phyloP scores from a whole-genome alignment of 73 alveolate species.

The Paramecium octaurelia region DNA sequence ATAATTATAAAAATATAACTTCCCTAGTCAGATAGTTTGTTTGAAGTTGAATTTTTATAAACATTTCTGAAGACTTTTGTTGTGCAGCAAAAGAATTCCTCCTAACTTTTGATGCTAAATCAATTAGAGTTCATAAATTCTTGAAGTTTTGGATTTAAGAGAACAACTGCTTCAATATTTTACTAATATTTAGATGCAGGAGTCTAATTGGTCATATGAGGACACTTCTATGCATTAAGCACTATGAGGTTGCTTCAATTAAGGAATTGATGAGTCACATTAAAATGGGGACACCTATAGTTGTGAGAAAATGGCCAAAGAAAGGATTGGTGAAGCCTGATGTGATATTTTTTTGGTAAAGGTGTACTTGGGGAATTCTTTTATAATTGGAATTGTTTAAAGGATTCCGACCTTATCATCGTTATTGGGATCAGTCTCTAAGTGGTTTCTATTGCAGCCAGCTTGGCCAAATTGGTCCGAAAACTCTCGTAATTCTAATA shows the following conservation, averaged over 20 bases:
- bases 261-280: constrained; percentile 51
- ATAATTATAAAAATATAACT: constrained; percentile 58
- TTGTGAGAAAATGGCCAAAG: neutral
- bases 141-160: constrained; percentile 28
- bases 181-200: constrained; percentile 81
- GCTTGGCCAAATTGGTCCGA: neutral
- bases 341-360: constrained; percentile 74
- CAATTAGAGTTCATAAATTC: constrained; percentile 65
- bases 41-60: constrained; percentile 73
- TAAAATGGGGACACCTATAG: constrained; percentile 37
- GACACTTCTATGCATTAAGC: constrained; percentile 44
- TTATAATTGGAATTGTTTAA: neutral
- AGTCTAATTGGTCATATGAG: constrained; percentile 70
- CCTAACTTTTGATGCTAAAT: constrained; percentile 55
- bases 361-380: constrained; percentile 61
- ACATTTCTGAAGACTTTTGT: constrained; percentile 77
- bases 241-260: constrained; percentile 31
- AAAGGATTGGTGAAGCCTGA: constrained; percentile 70
- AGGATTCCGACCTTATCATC: constrained; percentile 60
- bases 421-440: constrained; percentile 71
- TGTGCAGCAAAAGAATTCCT: constrained; percentile 64
- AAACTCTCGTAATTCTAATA: constrained; percentile 28
- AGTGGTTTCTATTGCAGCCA: constrained; percentile 66
- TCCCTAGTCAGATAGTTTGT: constrained; percentile 75
- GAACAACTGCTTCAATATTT: constrained; percentile 59